Percentiles rank a stretch among this genome's conserved stretches.
Conservation (phyloP, 1,284 basidiomycete genomes). For the Ganoderma leucocontextum region DNA sequence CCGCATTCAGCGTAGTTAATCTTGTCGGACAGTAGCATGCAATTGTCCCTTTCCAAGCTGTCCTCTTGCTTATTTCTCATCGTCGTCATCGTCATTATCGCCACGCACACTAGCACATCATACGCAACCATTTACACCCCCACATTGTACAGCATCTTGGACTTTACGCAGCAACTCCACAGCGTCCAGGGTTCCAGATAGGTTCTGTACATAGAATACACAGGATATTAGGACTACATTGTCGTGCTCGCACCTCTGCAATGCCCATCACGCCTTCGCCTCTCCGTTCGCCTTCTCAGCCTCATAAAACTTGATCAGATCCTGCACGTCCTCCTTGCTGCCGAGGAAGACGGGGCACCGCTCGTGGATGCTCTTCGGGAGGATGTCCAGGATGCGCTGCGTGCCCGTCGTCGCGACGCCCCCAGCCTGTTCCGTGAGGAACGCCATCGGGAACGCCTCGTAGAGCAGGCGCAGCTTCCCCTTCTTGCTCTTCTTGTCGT, state of each 20-base stretch:
- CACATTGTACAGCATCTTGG: not conserved
- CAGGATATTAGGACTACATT: conserved; percentile 24
- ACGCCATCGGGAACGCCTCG: conserved; percentile 99
- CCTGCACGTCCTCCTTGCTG: conserved; percentile 92
- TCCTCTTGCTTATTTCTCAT: not conserved
- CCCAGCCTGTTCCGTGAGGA: conserved; percentile 95
- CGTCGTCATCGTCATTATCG: not conserved
- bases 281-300: conserved; percentile 32
- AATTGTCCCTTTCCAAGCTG: not conserved
- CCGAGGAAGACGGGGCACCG: conserved; percentile 96
- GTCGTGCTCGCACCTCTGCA: conserved; percentile 3
- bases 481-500: conserved; percentile 96
- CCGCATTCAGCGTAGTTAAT: conserved; percentile 6
- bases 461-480: conserved; percentile 97
- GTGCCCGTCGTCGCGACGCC: conserved; percentile 96
- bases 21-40: not conserved
- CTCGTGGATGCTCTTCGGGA: conserved; percentile 91
- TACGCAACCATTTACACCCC: not conserved
- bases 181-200: conserved; percentile 6
- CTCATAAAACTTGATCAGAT: conserved; percentile 84
- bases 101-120: not conserved
- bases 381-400: conserved; percentile 91
- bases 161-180: not conserved
- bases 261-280: conserved; percentile 26
- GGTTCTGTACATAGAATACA: conserved; percentile 30